A percentile compares a stretch with the other conserved stretches of the same genome.
phyloP scores from a whole-genome alignment of 768 basidiomycete species.

The Lactarius sp. region DNA sequence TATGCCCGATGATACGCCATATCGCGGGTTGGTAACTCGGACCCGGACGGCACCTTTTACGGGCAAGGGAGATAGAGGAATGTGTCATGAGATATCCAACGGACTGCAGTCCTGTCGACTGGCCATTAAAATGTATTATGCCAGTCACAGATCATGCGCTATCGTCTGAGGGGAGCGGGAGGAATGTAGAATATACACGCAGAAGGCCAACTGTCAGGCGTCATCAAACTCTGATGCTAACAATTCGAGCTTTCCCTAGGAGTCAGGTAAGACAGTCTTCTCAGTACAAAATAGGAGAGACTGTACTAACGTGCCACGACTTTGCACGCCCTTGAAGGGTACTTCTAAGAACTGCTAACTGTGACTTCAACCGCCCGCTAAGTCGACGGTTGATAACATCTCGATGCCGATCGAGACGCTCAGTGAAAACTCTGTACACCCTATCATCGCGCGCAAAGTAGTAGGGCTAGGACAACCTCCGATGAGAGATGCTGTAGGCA shows the following conservation, averaged over 20 bases:
- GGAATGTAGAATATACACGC: background rate
- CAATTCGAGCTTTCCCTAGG: conserved; percentile 58
- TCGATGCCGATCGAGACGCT: conserved; percentile 37
- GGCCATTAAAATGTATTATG: background rate
- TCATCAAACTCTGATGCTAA: conserved; percentile 61
- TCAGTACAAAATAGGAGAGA: background rate
- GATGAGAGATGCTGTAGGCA: conserved; percentile 3
- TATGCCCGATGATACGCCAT: conserved; percentile 80
- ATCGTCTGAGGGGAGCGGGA: background rate
- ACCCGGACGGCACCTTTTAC: conserved; percentile 74
- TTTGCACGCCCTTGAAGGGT: conserved; percentile 19
- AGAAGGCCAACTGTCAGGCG: conserved; percentile 38
- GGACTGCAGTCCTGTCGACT: conserved; percentile 17
- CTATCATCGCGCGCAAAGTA: conserved; percentile 94
- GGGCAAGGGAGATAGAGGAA: conserved; percentile 40
- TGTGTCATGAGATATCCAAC: conserved; percentile 10
- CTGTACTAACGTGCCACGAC: conserved; percentile 24
- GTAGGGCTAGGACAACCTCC: conserved; percentile 46
- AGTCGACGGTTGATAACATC: conserved; percentile 44
- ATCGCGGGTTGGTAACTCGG: conserved; percentile 49
- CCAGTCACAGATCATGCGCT: background rate
- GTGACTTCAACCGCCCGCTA: conserved; percentile 61
- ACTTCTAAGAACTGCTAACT: conserved; percentile 50
- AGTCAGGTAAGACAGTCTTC: conserved; percentile 13
- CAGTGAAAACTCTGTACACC: conserved; percentile 63